Evolutionary conservation across 2,329 filamentous ascomycete species (phyloP).

Genomic region (Trichoderma sp.): DNA sequence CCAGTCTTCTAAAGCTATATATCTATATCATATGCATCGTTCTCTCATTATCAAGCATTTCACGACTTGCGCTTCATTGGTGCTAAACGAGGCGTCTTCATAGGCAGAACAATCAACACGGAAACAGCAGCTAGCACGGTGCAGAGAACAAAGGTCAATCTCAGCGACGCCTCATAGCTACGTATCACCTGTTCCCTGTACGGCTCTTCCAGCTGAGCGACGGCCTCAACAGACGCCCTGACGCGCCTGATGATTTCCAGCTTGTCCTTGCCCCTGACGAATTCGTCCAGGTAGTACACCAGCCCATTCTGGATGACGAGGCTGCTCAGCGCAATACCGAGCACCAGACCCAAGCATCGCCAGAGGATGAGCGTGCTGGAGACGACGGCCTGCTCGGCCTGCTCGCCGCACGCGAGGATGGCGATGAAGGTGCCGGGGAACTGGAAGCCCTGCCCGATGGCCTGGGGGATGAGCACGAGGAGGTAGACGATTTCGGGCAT

Average conservation of each 20-base stretch:
- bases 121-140: conserved; percentile 51
- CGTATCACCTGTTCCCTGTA: conserved; percentile 57
- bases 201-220: conserved; percentile 46
- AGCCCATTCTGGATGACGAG: conserved; percentile 74
- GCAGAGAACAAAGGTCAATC: conserved; percentile 49
- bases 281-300: conserved; percentile 56
- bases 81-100: conserved; percentile 57
- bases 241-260: conserved; percentile 55
- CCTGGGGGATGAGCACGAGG: conserved; percentile 57
- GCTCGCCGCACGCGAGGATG: conserved; percentile 60
- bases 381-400: conserved; percentile 66
- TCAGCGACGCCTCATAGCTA: conserved; percentile 56
- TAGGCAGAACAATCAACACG: conserved; percentile 49
- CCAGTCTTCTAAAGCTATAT: neutral
- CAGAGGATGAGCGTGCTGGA: conserved; percentile 72
- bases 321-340: conserved; percentile 72
- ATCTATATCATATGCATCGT: neutral
- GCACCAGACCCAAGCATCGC: conserved; percentile 69
- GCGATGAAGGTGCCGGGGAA: conserved; percentile 67
- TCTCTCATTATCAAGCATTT: neutral
- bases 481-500: conserved; percentile 58
- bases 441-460: conserved; percentile 63
- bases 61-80: conserved; percentile 38
- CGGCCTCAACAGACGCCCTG: conserved; percentile 56
- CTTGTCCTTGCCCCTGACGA: conserved; percentile 62